Base-by-base conservation (phyloP, 345 rosid species). In the Microcos paniculata region DNA sequence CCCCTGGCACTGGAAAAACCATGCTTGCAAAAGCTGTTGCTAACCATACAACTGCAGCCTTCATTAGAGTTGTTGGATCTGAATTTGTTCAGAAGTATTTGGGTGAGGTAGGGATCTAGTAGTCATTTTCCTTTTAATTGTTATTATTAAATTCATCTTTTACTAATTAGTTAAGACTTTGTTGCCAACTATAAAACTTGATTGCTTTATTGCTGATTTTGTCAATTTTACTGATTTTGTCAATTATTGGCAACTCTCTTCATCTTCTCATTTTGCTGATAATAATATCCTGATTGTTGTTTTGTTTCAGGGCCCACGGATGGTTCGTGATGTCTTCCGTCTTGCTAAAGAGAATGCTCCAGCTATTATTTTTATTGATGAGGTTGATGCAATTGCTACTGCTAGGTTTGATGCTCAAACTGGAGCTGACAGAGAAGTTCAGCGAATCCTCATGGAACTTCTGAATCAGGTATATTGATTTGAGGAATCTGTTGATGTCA, bases 391-490 rank as follows among this genome's bases (percentile, higher is more conserved):
- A 61, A 95, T 95, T 38, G 99, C 99, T 26, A 95, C 99, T 45
- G 99, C 99, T 70, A 89, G 99, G 89, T 95, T 95, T 85, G 99
- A 95, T 85, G 99, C 99, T 82, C 99, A 95, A 85, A 95, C 99
- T 24, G 99, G 98, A 74, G 99, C 99, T 77, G 99, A 95, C 83
- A 91, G 99, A 84, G 99, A 95, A 81, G 99, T 93, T 84, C 99
- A 95, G 82, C 86, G 99, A 7, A 95, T 95, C 73, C 90, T 93
- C 51, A 95, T 95, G 99, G 99, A 95, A 71, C 93, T 95, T 14
- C 87, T 95, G 74, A 95, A 95, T 83, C 99, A 95, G 97, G 98
- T 90, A 64, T 62, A 43, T 31, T 30, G 11, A 49, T 61, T 2
- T 55, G 24, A 13, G 16, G 48, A 40, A 51, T 71, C 19, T 46